Conservation (phyloP, 2,329 filamentous ascomycete genomes). For the Colletotrichum cuscutae region DNA sequence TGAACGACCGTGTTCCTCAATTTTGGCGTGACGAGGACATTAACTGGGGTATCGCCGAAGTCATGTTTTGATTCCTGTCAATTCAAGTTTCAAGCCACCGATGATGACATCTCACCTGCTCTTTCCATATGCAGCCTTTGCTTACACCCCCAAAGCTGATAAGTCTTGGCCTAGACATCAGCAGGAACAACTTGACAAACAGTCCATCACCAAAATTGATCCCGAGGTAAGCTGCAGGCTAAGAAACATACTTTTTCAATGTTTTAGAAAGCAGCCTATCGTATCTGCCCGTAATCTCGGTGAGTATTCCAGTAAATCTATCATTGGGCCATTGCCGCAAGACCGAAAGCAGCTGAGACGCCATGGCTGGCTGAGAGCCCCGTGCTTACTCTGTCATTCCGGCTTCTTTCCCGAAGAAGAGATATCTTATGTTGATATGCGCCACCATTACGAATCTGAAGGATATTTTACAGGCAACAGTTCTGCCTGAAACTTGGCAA, state of each 20-base stretch:
- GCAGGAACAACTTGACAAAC: not conserved
- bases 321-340: not conserved
- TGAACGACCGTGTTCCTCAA: too few species aligned
- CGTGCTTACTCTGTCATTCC: not conserved
- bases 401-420: not conserved
- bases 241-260: not conserved
- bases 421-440: not conserved
- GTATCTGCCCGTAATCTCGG: not conserved
- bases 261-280: not conserved
- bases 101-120: not conserved
- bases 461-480: not conserved
- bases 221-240: not conserved
- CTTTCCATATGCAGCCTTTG: not conserved
- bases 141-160: not conserved
- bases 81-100: not conserved
- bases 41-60: too few species aligned
- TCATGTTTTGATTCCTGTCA: too few species aligned
- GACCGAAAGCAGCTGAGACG: not conserved
- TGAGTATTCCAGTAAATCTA: not conserved
- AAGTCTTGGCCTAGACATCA: not conserved
- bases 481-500: not conserved
- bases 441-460: not conserved
- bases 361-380: constrained; percentile 1
- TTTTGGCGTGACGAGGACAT: not conserved
- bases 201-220: not conserved